Evolutionary conservation across 352 stramenopile species (phyloP).

Genomic region (Phytophthora quininea): DNA sequence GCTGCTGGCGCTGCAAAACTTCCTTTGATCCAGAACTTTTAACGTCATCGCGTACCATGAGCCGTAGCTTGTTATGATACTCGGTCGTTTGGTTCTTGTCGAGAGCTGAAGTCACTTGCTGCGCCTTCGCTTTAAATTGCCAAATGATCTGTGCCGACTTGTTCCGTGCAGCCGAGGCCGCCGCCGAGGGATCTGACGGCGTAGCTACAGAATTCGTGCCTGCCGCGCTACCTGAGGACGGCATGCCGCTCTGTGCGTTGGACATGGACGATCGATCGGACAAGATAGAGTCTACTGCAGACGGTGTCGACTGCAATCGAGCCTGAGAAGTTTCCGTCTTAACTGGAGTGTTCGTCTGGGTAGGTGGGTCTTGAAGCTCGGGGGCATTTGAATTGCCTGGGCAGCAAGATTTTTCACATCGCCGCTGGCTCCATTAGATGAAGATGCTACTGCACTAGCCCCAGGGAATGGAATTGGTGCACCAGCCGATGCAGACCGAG

Average conservation of each 20-base stretch:
- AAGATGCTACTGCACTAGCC: conserved; percentile 43
- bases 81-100: conserved; percentile 81
- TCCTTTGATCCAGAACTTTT: conserved; percentile 88
- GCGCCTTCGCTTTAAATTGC: conserved; percentile 78
- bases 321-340: conserved; percentile 39
- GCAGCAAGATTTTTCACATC: conserved; percentile 32
- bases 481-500: conserved; percentile 26
- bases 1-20: conserved; percentile 97
- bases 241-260: conserved; percentile 28
- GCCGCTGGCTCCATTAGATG: conserved; percentile 10
- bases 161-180: conserved; percentile 44
- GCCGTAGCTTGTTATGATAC: conserved; percentile 86
- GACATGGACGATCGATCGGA: conserved; percentile 48
- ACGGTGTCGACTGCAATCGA: conserved; percentile 33
- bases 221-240: conserved; percentile 13
- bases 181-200: conserved; percentile 29
- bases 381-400: conserved; percentile 83
- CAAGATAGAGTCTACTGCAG: conserved; percentile 52
- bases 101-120: conserved; percentile 83
- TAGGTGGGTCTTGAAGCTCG: conserved; percentile 64
- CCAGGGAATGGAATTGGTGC: conserved; percentile 69
- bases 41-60: conserved; percentile 79
- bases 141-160: conserved; percentile 83
- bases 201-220: conserved; percentile 11
- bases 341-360: conserved; percentile 32